These are phyloP conservation scores for Verbena officinalis DNA, from an alignment of 257 asterid genomes.

Conservation along the genomic window DNA sequence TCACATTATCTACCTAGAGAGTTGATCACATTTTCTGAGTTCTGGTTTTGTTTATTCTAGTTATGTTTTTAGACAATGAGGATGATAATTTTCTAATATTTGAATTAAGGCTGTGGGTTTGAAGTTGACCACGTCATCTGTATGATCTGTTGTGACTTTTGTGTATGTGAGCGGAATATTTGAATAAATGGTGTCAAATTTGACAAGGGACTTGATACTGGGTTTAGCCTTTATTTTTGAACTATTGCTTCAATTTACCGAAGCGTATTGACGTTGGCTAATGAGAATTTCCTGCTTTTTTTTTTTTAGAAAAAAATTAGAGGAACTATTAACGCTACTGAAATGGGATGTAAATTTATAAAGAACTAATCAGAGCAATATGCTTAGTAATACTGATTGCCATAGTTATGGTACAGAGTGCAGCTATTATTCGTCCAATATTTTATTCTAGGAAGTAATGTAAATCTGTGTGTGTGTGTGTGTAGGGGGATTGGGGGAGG, in stretches of 20 bases:
- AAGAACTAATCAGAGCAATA: constrained; percentile 10
- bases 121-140: too few relatives aligned
- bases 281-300: not conserved
- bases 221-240: constrained; percentile 6
- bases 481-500: not conserved
- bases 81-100: not conserved
- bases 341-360: constrained; percentile 11
- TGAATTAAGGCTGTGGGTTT: too few relatives aligned
- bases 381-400: not conserved
- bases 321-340: not conserved
- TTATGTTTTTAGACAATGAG: constrained; percentile 5
- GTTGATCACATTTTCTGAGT: constrained; percentile 1
- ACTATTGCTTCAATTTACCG: constrained; percentile 6
- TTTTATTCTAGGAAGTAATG: not conserved
- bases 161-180: too few relatives aligned
- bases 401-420: not conserved
- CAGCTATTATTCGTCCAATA: not conserved
- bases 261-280: not conserved
- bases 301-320: not conserved
- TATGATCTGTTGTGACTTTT: too few relatives aligned
- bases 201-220: constrained; percentile 22
- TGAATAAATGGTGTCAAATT: constrained; percentile 7
- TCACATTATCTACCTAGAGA: not conserved
- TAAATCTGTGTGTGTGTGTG: not conserved
- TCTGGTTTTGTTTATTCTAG: not conserved